Percentiles rank a stretch among this genome's conserved stretches.
Evolutionary conservation across 768 basidiomycete genomes (phyloP).

Genomic region (Termitomyces sp.): DNA sequence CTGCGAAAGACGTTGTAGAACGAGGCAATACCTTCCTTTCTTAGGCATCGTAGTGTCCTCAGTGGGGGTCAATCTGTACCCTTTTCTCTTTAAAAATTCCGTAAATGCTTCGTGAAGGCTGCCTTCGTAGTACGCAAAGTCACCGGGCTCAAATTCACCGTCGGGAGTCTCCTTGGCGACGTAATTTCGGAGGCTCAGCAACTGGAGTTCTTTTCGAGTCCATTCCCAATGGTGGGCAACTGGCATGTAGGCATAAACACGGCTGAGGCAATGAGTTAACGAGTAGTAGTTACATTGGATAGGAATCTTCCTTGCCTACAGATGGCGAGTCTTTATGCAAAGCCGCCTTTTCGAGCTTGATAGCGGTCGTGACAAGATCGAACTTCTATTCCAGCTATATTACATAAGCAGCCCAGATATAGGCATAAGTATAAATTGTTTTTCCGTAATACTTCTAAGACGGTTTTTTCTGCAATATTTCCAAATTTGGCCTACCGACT

Average conservation of each 20-base stretch:
- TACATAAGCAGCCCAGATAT: no score
- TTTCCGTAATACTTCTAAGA: no score
- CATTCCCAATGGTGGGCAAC: conserved; percentile 18
- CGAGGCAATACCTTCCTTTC: conserved; percentile 31
- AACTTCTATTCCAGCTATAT: no score
- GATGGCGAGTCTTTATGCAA: background rate
- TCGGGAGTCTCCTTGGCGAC: background rate
- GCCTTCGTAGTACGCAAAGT: conserved; percentile 22
- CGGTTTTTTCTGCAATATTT: no score
- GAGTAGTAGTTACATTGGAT: background rate
- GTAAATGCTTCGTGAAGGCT: conserved; percentile 22
- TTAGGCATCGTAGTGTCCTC: conserved; percentile 14
- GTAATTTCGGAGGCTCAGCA: background rate
- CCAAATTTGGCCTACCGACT: background rate
- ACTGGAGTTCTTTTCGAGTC: conserved; percentile 10
- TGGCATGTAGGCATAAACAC: conserved; percentile 16
- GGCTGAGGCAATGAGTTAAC: background rate
- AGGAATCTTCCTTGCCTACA: background rate
- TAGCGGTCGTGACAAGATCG: no score
- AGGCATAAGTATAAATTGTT: no score
- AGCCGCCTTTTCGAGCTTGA: background rate
- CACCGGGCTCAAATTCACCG: conserved; percentile 24
- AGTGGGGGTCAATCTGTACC: conserved; percentile 19
- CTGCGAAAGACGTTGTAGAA: conserved; percentile 27
- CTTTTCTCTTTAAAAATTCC: conserved; percentile 18